Conservation (phyloP, 164 flowering plant species). For the Berberis vulgaris region DNA sequence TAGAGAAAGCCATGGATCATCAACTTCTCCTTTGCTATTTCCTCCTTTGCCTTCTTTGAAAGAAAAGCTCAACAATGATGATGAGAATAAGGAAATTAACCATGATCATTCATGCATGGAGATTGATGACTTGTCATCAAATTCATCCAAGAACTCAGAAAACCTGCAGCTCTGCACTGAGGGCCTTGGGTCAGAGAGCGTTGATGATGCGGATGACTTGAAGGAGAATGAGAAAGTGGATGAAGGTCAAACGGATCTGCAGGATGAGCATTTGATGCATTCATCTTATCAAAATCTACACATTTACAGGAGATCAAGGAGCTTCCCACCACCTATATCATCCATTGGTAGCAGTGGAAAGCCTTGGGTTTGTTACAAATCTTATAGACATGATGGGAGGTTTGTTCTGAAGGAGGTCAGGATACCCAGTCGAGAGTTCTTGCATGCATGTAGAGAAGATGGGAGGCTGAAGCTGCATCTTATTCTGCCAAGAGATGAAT, state of each 20-base stretch:
- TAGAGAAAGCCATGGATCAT: constrained; percentile 26
- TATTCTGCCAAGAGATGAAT: constrained; percentile 39
- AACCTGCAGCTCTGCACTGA: constrained; percentile 70
- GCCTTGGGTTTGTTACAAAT: constrained; percentile 57
- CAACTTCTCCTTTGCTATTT: neutral
- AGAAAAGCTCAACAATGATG: constrained; percentile 1
- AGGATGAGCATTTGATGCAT: constrained; percentile 9
- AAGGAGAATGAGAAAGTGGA: constrained; percentile 7
- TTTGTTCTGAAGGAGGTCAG: constrained; percentile 61
- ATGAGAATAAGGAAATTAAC: neutral
- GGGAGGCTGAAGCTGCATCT: constrained; percentile 64
- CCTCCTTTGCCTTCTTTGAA: neutral
- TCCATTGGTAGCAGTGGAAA: constrained; percentile 63
- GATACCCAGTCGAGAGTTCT: constrained; percentile 52
- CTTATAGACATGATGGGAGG: constrained; percentile 60
- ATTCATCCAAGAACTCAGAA: constrained; percentile 39
- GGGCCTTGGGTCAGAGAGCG: constrained; percentile 81
- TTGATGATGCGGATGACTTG: constrained; percentile 51
- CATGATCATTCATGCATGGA: constrained; percentile 8
- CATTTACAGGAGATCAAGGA: constrained; percentile 18
- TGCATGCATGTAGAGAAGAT: constrained; percentile 71
- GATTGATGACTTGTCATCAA: constrained; percentile 33
- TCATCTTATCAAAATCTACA: neutral
- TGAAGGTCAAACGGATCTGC: constrained; percentile 8
- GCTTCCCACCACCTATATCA: constrained; percentile 82